A percentile compares a stretch with the other conserved stretches of the same genome.
These are phyloP conservation scores for Haematococcus lacustris DNA, from an alignment of 139 green algal species.

Conservation along the genomic window DNA sequence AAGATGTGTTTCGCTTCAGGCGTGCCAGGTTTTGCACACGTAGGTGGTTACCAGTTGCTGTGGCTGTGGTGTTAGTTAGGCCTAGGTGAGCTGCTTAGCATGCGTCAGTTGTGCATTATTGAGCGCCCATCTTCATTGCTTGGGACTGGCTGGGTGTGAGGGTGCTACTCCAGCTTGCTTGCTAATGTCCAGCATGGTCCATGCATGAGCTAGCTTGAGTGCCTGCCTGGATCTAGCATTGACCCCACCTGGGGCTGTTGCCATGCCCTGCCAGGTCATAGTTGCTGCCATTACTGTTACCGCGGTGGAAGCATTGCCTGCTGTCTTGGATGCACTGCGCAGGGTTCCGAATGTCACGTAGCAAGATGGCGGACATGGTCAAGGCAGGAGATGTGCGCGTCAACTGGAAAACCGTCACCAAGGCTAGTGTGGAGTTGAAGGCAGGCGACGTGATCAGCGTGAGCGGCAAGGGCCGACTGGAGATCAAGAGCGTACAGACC, in stretches of 20 bases:
- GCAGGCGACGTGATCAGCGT: slow-evolving; percentile 64
- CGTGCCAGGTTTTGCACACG: too few species aligned
- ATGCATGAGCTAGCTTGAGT: background rate
- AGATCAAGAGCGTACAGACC: slow-evolving; percentile 38
- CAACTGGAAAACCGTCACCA: slow-evolving; percentile 65
- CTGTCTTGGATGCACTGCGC: background rate
- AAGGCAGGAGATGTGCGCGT: slow-evolving; percentile 54
- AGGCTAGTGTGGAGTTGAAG: slow-evolving; percentile 48
- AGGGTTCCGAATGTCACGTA: slow-evolving; percentile 67
- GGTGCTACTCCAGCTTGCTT: background rate
- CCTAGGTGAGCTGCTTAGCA: too few species aligned
- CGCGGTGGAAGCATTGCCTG: background rate
- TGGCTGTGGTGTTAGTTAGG: too few species aligned
- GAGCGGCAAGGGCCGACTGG: slow-evolving; percentile 65
- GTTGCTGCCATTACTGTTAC: background rate
- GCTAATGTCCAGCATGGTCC: background rate
- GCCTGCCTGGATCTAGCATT: too few species aligned
- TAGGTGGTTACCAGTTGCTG: too few species aligned
- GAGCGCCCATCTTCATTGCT: too few species aligned
- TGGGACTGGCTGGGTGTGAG: background rate
- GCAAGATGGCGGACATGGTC: slow-evolving; percentile 69
- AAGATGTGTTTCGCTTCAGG: too few species aligned
- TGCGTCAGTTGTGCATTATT: too few species aligned
- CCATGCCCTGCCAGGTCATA: too few species aligned
- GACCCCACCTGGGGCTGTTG: too few species aligned